Evolutionary conservation across 805 yeast species (phyloP).

Genomic region (Barnettozyma sucrosica): DNA sequence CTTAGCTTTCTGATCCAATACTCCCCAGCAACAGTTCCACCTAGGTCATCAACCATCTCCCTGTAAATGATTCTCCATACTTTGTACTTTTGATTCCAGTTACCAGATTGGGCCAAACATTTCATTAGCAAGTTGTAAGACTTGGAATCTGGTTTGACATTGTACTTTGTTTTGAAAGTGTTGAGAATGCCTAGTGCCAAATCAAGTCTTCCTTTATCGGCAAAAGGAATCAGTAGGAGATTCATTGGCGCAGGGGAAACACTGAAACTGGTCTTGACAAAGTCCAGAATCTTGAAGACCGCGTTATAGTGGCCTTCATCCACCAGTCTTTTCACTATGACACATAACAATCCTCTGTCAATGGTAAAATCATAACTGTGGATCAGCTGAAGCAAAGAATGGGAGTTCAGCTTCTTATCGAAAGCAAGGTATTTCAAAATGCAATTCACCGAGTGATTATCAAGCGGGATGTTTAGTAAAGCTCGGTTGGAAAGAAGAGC

Average conservation of each 20-base stretch:
- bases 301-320: constrained; percentile 24
- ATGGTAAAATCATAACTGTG: constrained; percentile 22
- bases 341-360: constrained; percentile 21
- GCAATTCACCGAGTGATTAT: constrained; percentile 23
- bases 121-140: constrained; percentile 32
- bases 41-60: constrained; percentile 15
- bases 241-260: constrained; percentile 25
- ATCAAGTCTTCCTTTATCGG: constrained; percentile 32
- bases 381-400: constrained; percentile 12
- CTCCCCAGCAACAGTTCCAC: constrained; percentile 20
- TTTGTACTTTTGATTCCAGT: constrained; percentile 22
- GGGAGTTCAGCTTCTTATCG: constrained; percentile 6
- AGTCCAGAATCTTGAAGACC: constrained; percentile 27
- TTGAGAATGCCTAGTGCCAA: constrained; percentile 29
- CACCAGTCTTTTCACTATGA: constrained; percentile 25
- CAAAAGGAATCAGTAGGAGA: constrained; percentile 26
- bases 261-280: constrained; percentile 5
- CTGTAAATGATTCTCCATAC: constrained; percentile 24
- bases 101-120: constrained; percentile 30
- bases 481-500: constrained; percentile 29
- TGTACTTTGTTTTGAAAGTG: constrained; percentile 24
- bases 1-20: constrained; percentile 23
- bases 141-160: constrained; percentile 27
- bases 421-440: constrained; percentile 23
- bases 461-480: constrained; percentile 28